A percentile compares a stretch with the other conserved stretches of the same genome.
Conservation (phyloP, 2,329 filamentous ascomycete genomes). For the Colletotrichum paranaense region DNA sequence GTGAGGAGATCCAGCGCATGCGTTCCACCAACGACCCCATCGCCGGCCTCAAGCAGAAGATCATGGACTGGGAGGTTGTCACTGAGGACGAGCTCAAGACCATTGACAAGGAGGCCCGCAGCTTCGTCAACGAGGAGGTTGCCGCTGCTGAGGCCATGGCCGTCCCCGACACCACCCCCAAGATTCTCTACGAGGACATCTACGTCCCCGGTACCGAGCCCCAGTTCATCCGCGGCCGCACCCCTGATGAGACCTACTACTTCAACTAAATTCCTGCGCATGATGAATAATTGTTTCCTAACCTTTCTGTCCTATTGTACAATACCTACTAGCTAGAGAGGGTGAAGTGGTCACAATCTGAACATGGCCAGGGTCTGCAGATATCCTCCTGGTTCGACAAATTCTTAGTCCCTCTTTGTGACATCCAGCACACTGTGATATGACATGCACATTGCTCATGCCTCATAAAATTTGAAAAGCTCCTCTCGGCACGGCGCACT, state of each 20-base stretch:
- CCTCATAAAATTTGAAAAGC: neutral
- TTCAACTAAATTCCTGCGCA: slow-evolving; percentile 64
- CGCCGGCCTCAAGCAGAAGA: slow-evolving; percentile 96
- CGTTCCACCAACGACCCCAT: slow-evolving; percentile 98
- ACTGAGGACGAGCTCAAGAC: slow-evolving; percentile 95
- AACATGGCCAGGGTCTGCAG: slow-evolving; percentile 34
- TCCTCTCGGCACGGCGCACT: neutral
- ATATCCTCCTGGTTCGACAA: slow-evolving; percentile 32
- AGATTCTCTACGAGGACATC: slow-evolving; percentile 96
- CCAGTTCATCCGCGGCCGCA: slow-evolving; percentile 86
- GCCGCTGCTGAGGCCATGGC: slow-evolving; percentile 90
- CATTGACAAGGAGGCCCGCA: slow-evolving; percentile 93
- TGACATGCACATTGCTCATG: neutral
- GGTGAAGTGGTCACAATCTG: slow-evolving; percentile 35
- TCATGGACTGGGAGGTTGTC: slow-evolving; percentile 93
- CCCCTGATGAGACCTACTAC: slow-evolving; percentile 94
- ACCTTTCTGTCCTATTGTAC: slow-evolving; percentile 36
- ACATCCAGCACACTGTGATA: neutral
- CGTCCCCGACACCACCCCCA: slow-evolving; percentile 78
- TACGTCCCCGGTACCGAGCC: slow-evolving; percentile 92
- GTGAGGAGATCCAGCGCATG: slow-evolving; percentile 99
- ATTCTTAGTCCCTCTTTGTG: neutral
- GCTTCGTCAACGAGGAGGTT: slow-evolving; percentile 89
- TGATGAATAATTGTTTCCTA: slow-evolving; percentile 35
- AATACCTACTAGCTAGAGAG: slow-evolving; percentile 38